Evolutionary conservation across 768 basidiomycete species (phyloP), one percentile per base, ranked within the genome.

Genomic region (Rubroboletus satanas): DNA sequence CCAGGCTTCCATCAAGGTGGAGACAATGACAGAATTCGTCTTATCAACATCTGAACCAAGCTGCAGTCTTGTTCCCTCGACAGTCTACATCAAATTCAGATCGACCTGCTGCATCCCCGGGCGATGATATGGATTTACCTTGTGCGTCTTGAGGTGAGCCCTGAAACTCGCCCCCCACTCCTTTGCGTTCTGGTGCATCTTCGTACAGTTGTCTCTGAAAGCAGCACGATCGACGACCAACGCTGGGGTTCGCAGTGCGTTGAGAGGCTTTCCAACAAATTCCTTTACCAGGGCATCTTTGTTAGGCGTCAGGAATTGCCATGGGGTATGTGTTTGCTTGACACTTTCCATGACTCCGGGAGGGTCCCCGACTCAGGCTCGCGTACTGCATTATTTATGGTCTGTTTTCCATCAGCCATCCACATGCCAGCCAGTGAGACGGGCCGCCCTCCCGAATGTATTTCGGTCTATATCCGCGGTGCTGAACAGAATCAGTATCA

Each of bases 1-100:
- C 84, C 88, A 89, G 5, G 87, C 87, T 69, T 94, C 93, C 77
- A 85, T 82, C 59, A 93, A 61, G 3, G 90, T 93, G n/a, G 89
- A 93, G 8, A 88, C 87, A 29, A 89, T 79, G 33, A 93, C 81
- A 5, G 86, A 83, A 46, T 78, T 72, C 11, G 82, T 85, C 49
- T 69, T 77, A 44, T 79, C 78, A 39, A 73, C 76, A 39, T 68
- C 66, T 7, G 88, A 84, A 44, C 75, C 63, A 3, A 92, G 76
- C 64, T 93, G 90, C 23, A 92, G 69, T 57, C 75, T 75, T 10
- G 85, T 81, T 23, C 91, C 92, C 67, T 93, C 90, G 9, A 75
- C 72, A 1, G 90, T 93, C 88, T 89, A 43, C 21, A 59, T 53
- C 44, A 42, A 56, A 31, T 31, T 62, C 45, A 49, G 61, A 43